These are phyloP conservation scores for Amanita pseudoporphyria DNA, from an alignment of 768 basidiomycete genomes.

Conservation along the genomic window DNA sequence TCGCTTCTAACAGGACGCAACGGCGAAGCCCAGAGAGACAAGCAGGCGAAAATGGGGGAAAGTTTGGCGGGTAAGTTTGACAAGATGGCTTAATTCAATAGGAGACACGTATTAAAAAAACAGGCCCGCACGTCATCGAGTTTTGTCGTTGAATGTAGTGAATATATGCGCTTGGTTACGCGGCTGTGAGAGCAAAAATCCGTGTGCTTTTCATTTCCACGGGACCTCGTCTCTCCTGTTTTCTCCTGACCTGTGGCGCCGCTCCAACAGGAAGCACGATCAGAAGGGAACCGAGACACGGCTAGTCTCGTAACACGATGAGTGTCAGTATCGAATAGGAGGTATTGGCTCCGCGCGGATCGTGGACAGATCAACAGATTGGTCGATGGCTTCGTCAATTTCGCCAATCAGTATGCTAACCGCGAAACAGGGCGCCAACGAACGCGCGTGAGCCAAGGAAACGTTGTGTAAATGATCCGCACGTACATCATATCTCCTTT, in stretches of 20 bases:
- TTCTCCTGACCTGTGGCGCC: background rate
- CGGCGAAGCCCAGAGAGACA: slow-evolving; percentile 4
- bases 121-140: too few relatives aligned
- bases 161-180: background rate
- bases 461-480: background rate
- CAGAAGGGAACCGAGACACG: background rate
- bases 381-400: slow-evolving; percentile 76
- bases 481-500: slow-evolving; percentile 98
- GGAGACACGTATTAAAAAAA: too few relatives aligned
- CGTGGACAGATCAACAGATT: slow-evolving; percentile 58
- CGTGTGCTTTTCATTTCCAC: background rate
- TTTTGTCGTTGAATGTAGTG: background rate
- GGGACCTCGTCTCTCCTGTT: background rate
- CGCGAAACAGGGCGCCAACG: background rate
- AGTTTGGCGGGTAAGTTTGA: slow-evolving; percentile 22
- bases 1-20: too few relatives aligned
- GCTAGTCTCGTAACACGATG: background rate
- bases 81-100: slow-evolving; percentile 20
- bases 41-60: slow-evolving; percentile 16
- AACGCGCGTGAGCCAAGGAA: slow-evolving; percentile 6
- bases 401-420: slow-evolving; percentile 69
- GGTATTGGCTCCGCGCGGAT: slow-evolving; percentile 86
- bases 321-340: slow-evolving; percentile 60
- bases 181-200: background rate
- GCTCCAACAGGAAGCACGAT: background rate